These are phyloP conservation scores for Erodium maritimum DNA, from an alignment of 345 rosid genomes.

Conservation along the genomic window DNA sequence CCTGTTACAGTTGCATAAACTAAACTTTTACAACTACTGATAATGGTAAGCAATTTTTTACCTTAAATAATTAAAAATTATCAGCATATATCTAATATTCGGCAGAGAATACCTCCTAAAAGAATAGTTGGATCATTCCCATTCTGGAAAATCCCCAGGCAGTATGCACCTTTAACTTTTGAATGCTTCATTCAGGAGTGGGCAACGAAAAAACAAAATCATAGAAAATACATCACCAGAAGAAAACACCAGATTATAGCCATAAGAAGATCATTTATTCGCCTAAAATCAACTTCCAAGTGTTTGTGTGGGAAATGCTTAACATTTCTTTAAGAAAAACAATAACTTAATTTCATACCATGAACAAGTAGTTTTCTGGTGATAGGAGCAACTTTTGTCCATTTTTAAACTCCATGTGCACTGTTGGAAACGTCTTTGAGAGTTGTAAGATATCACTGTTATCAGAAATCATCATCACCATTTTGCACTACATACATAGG, in stretches of 20 bases:
- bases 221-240: not conserved
- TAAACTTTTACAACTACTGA: not conserved
- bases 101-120: conserved; percentile 52
- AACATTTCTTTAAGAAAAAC: not conserved
- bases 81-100: conserved; percentile 1
- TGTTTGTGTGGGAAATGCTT: not conserved
- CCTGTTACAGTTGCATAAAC: conserved; percentile 27
- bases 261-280: not conserved
- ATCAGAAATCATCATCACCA: conserved; percentile 12
- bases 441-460: conserved; percentile 48
- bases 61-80: not conserved
- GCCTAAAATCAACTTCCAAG: not conserved
- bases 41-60: not conserved
- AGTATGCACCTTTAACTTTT: conserved; percentile 61
- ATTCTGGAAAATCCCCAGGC: conserved; percentile 83
- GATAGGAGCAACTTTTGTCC: conserved; percentile 58
- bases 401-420: conserved; percentile 61
- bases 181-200: conserved; percentile 45
- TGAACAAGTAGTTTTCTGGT: conserved; percentile 88
- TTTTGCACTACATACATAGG: conserved; percentile 8
- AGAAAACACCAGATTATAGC: not conserved
- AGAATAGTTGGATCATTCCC: conserved; percentile 83
- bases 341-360: conserved; percentile 33
- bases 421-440: conserved; percentile 49
- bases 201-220: conserved; percentile 4